Conservation (phyloP, 164 flowering plant genomes). For the Aristolochia fimbriata region DNA sequence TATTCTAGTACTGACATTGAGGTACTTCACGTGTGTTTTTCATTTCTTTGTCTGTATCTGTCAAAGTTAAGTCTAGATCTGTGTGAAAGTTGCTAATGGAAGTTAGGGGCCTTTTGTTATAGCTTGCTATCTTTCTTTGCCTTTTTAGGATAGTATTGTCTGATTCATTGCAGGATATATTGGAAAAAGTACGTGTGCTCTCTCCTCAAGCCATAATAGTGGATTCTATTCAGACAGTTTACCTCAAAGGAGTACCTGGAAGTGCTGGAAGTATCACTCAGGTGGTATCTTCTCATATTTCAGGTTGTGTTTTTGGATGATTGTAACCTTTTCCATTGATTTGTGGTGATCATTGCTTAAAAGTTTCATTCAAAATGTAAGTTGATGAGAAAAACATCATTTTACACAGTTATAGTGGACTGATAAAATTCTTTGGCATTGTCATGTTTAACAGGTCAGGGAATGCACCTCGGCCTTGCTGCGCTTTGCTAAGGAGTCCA, state of each 20-base stretch:
- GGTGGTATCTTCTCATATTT: slow-evolving; percentile 28
- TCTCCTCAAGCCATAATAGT: slow-evolving; percentile 70
- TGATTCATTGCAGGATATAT: slow-evolving; percentile 53
- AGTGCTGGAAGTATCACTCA: slow-evolving; percentile 73
- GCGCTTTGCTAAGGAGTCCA: slow-evolving; percentile 78
- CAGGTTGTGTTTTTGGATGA: neutral
- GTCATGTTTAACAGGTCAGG: slow-evolving; percentile 45
- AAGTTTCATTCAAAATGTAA: no score
- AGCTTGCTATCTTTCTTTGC: neutral
- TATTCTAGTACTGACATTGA: slow-evolving; percentile 88
- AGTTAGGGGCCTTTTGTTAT: neutral
- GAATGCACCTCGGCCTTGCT: slow-evolving; percentile 86
- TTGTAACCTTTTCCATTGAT: neutral
- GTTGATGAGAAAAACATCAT: no score
- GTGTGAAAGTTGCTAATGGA: neutral
- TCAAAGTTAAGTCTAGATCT: neutral
- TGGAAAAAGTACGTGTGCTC: slow-evolving; percentile 45
- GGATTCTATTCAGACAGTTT: slow-evolving; percentile 97
- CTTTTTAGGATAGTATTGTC: neutral
- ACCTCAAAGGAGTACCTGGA: slow-evolving; percentile 65
- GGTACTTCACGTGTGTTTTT: slow-evolving; percentile 27
- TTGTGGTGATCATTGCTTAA: no score
- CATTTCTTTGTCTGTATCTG: neutral
- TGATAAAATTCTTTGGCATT: slow-evolving; percentile 1
- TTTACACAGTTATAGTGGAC: no score